phyloP scores from a whole-genome alignment of 169 alveolate genomes.

The Plasmodium fragile region DNA sequence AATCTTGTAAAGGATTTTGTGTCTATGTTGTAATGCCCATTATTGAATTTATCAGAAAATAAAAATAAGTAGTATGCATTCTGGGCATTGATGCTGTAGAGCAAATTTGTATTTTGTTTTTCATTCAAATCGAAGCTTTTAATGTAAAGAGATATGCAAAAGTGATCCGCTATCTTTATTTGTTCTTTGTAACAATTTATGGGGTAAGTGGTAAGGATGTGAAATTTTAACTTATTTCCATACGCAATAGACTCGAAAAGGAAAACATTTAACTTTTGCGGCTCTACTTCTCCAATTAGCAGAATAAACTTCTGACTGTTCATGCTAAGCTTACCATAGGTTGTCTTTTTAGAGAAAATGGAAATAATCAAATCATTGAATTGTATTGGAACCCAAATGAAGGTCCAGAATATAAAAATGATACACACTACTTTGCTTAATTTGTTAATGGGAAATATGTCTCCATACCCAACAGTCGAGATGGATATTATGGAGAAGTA shows the following conservation, averaged over 20 bases:
- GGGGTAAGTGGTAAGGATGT: conserved; percentile 62
- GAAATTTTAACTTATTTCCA: conserved; percentile 73
- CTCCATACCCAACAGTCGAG: conserved; percentile 89
- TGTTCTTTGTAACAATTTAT: conserved; percentile 56
- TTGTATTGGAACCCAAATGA: conserved; percentile 85
- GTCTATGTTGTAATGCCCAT: conserved; percentile 55
- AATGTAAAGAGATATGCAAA: conserved; percentile 55
- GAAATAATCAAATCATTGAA: conserved; percentile 81
- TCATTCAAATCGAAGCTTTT: conserved; percentile 64
- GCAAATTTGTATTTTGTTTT: conserved; percentile 55
- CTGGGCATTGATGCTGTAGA: conserved; percentile 63
- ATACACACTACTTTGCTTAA: conserved; percentile 80
- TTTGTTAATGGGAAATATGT: conserved; percentile 80
- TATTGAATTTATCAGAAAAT: conserved; percentile 45
- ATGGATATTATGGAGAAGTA: conserved; percentile 85
- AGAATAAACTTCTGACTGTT: conserved; percentile 77
- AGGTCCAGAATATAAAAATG: conserved; percentile 80
- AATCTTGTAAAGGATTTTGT: conserved; percentile 71
- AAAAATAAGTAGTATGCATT: conserved; percentile 65
- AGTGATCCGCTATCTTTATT: conserved; percentile 48
- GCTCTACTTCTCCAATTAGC: conserved; percentile 85
- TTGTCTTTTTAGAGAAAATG: conserved; percentile 76
- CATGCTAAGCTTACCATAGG: conserved; percentile 82
- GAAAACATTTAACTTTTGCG: conserved; percentile 82
- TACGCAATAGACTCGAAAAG: conserved; percentile 73